Evolutionary conservation across 2,329 filamentous ascomycete genomes (phyloP).

Genomic region (Botrytis squamosa): DNA sequence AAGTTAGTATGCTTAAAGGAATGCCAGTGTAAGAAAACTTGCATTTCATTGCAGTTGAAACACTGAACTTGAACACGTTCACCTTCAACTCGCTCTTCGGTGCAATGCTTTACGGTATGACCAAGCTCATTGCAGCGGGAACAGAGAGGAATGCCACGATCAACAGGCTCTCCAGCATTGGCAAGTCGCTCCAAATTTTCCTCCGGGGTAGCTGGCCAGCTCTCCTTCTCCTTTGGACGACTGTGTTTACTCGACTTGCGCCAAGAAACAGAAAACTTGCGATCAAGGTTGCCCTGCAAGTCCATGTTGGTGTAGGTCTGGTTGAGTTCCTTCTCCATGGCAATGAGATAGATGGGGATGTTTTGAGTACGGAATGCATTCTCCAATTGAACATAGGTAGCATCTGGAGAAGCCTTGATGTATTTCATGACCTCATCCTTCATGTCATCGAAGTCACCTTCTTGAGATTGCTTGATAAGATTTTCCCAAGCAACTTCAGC

Average conservation of each 20-base stretch:
- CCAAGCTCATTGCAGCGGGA: conserved; percentile 44
- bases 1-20: background rate
- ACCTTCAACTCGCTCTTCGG: conserved; percentile 54
- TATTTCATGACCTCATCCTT: conserved; percentile 61
- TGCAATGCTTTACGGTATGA: conserved; percentile 60
- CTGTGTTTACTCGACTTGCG: conserved; percentile 58
- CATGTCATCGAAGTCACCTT: conserved; percentile 60
- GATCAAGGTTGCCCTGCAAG: conserved; percentile 64
- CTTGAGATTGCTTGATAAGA: conserved; percentile 51
- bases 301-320: conserved; percentile 68
- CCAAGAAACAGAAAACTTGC: conserved; percentile 63
- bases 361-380: conserved; percentile 53
- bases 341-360: conserved; percentile 61
- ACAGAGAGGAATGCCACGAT: conserved; percentile 59
- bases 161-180: conserved; percentile 63
- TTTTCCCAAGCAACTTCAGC: conserved; percentile 59
- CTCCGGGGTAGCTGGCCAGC: conserved; percentile 57
- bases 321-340: conserved; percentile 55
- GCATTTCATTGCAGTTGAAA: conserved; percentile 58
- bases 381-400: conserved; percentile 62
- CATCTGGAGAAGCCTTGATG: conserved; percentile 56
- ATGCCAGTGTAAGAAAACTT: background rate
- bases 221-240: conserved; percentile 56
- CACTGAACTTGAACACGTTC: conserved; percentile 54
- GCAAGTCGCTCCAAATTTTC: conserved; percentile 64